A percentile compares a stretch with the other conserved stretches of the same genome.
Evolutionary conservation across 345 rosid genomes (phyloP).

Genomic region (Ricinus communis): DNA sequence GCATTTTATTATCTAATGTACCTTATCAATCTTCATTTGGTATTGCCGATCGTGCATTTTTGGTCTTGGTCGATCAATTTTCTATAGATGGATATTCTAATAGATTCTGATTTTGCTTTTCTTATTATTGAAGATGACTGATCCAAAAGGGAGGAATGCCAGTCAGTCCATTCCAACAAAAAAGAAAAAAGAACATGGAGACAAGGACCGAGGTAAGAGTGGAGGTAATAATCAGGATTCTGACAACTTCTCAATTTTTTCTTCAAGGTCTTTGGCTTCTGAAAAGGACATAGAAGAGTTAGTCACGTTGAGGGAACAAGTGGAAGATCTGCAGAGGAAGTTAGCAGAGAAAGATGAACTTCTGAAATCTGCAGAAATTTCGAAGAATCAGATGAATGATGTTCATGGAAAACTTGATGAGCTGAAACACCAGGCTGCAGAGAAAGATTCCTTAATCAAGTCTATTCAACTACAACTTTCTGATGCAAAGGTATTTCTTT

Average conservation of each 20-base stretch:
- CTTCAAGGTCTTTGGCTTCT: constrained; percentile 46
- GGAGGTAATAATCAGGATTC: constrained; percentile 45
- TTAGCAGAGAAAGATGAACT: constrained; percentile 82
- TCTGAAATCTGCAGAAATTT: constrained; percentile 59
- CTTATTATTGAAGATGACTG: constrained; percentile 38
- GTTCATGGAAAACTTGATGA: constrained; percentile 54
- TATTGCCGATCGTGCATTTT: background rate
- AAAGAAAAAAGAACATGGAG: constrained; percentile 65
- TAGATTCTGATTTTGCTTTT: constrained; percentile 8
- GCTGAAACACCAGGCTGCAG: constrained; percentile 52
- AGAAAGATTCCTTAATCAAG: constrained; percentile 67
- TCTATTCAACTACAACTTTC: constrained; percentile 72
- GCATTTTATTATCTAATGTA: background rate
- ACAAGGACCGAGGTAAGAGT: constrained; percentile 42
- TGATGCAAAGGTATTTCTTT: constrained; percentile 70
- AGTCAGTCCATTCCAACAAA: constrained; percentile 57
- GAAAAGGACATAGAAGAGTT: constrained; percentile 69
- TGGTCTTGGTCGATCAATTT: constrained; percentile 1
- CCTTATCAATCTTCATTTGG: background rate
- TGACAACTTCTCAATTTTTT: constrained; percentile 42
- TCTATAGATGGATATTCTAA: background rate
- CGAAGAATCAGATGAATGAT: constrained; percentile 50
- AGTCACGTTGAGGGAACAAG: constrained; percentile 58
- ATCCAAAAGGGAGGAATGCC: constrained; percentile 59
- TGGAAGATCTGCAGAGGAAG: constrained; percentile 68